Percentiles rank a stretch among this genome's conserved stretches.
Conservation (phyloP, 495 filamentous ascomycete genomes). For the Hypoxylon intermedium region DNA sequence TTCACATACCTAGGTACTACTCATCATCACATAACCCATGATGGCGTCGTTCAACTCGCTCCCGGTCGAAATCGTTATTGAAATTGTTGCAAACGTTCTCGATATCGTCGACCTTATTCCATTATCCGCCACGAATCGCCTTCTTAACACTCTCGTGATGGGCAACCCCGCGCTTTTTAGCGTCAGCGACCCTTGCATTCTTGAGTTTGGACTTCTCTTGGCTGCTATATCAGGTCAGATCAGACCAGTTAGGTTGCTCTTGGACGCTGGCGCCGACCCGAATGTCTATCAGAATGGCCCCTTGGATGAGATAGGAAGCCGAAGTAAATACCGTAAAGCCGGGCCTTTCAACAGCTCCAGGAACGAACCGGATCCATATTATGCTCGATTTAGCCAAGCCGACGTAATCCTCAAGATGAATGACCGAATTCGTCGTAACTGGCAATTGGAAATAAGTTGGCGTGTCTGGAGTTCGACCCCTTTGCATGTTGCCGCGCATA, state of each 20-base stretch:
- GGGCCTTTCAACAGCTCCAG: too few species aligned
- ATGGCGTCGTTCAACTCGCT: not conserved
- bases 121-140: constrained; percentile 1
- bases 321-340: not conserved
- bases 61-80: constrained; percentile 2
- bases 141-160: not conserved
- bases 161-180: not conserved
- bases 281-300: constrained; percentile 8
- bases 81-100: not conserved
- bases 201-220: not conserved
- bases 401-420: too few species aligned
- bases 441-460: too few species aligned
- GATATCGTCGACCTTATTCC: constrained; percentile 3
- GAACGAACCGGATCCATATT: too few species aligned
- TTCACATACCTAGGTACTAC: not conserved
- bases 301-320: not conserved
- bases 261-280: constrained; percentile 2
- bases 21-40: not conserved
- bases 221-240: not conserved
- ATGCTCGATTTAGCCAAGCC: too few species aligned
- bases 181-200: too few species aligned
- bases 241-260: not conserved
- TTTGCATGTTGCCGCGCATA: constrained; percentile 12
- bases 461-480: constrained; percentile 3
- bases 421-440: too few species aligned